Percentiles rank a stretch among this genome's conserved stretches.
These are phyloP conservation scores for Trichosporon coremiiforme DNA, from an alignment of 1,284 basidiomycete genomes.

Conservation along the genomic window DNA sequence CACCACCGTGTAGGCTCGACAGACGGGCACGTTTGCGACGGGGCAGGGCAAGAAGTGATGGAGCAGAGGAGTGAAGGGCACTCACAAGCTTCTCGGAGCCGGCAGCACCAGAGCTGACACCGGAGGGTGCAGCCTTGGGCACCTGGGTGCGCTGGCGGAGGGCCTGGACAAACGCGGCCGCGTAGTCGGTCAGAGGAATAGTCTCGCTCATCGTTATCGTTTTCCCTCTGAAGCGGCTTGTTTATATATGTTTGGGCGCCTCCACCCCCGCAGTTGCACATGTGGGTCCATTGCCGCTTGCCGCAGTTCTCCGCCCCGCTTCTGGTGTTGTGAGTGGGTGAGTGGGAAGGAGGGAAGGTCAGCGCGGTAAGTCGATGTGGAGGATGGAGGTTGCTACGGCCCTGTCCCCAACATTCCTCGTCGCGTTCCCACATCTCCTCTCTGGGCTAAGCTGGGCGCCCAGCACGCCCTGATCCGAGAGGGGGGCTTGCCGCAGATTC, in stretches of 20 bases:
- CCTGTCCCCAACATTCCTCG: constrained; percentile 11
- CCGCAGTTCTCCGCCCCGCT: not conserved
- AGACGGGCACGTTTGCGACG: too few relatives aligned
- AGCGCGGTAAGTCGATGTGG: not conserved
- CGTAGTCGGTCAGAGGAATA: constrained; percentile 17
- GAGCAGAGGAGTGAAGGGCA: too few relatives aligned
- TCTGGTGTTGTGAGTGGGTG: not conserved
- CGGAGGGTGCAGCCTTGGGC: not conserved
- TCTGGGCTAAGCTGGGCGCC: not conserved
- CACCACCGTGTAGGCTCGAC: too few relatives aligned
- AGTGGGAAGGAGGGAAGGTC: too few relatives aligned
- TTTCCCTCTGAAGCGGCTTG: not conserved
- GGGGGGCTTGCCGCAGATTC: not conserved
- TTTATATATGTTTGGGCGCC: not conserved
- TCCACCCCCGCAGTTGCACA: not conserved
- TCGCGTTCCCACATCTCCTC: not conserved
- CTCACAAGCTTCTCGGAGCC: constrained; percentile 3
- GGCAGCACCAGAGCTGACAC: not conserved
- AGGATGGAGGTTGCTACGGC: not conserved
- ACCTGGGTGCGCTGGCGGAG: not conserved
- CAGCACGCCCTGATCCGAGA: too few relatives aligned
- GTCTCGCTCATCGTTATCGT: constrained; percentile 6
- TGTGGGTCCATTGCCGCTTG: not conserved
- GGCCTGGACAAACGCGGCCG: constrained; percentile 11
- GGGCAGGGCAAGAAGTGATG: too few relatives aligned